phyloP scores from a whole-genome alignment of 495 filamentous ascomycete genomes.

The Hamigera avellanea region DNA sequence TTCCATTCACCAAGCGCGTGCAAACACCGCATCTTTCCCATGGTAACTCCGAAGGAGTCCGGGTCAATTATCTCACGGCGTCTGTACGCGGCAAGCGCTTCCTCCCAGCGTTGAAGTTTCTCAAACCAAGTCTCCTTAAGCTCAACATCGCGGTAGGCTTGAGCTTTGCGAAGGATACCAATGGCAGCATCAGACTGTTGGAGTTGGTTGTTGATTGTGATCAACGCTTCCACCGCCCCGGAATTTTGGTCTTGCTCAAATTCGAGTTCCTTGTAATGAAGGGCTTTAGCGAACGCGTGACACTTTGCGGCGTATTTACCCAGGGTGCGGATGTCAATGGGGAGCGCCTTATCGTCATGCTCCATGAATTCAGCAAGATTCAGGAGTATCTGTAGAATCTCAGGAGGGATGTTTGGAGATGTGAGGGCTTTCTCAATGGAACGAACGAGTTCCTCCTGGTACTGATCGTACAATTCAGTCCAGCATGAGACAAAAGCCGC shows the following conservation, averaged over 20 bases:
- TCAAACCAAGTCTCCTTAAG: slow-evolving; percentile 97
- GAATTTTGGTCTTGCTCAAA: slow-evolving; percentile 95
- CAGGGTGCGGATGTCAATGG: slow-evolving; percentile 88
- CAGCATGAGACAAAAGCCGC: slow-evolving; percentile 97
- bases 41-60: slow-evolving; percentile 77
- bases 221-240: slow-evolving; percentile 90
- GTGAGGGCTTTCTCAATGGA: slow-evolving; percentile 93
- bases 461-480: slow-evolving; percentile 93
- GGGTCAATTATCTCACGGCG: slow-evolving; percentile 63
- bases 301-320: slow-evolving; percentile 90
- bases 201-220: slow-evolving; percentile 96
- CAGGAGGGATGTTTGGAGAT: slow-evolving; percentile 84
- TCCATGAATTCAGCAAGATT: slow-evolving; percentile 99
- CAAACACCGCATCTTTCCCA: slow-evolving; percentile 98
- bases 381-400: slow-evolving; percentile 85
- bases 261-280: slow-evolving; percentile 98
- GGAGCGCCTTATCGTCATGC: slow-evolving; percentile 94
- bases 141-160: slow-evolving; percentile 88
- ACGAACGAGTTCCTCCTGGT: slow-evolving; percentile 85
- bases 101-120: slow-evolving; percentile 95
- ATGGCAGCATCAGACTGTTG: slow-evolving; percentile 97
- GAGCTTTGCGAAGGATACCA: slow-evolving; percentile 88
- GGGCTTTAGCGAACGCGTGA: slow-evolving; percentile 93
- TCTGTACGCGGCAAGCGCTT: slow-evolving; percentile 86
- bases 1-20: slow-evolving; percentile 98